Conservation (phyloP, 2,329 filamentous ascomycete genomes). For the Huntiella decipiens region DNA sequence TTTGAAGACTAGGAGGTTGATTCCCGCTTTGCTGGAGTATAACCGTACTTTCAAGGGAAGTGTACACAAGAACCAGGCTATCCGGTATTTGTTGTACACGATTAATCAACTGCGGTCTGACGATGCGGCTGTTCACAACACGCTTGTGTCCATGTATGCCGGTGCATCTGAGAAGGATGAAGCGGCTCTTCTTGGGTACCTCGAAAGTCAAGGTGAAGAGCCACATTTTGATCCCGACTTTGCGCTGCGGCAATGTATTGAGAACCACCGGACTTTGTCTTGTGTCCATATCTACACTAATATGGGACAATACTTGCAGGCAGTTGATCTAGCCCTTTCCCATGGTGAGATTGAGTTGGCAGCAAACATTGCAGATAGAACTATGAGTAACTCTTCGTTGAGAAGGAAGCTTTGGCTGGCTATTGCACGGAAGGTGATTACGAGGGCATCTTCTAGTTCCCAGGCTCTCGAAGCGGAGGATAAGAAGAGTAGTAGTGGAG, state of each 20-base stretch:
- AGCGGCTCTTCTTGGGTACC: conserved; percentile 66
- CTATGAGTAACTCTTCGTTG: conserved; percentile 57
- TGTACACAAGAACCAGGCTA: conserved; percentile 65
- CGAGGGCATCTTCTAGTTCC: conserved; percentile 30
- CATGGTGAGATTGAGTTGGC: conserved; percentile 83
- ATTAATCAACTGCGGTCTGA: conserved; percentile 70
- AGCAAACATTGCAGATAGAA: conserved; percentile 69
- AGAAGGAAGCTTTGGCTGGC: conserved; percentile 92
- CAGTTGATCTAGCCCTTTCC: conserved; percentile 78
- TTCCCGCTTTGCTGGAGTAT: conserved; percentile 86
- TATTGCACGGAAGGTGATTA: conserved; percentile 86
- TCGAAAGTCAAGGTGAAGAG: conserved; percentile 75
- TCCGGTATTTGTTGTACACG: conserved; percentile 82
- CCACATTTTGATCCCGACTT: conserved; percentile 89
- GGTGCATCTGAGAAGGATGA: conserved; percentile 71
- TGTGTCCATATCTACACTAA: conserved; percentile 95
- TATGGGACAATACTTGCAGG: conserved; percentile 87
- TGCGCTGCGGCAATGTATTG: conserved; percentile 83
- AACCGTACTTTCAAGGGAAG: conserved; percentile 57
- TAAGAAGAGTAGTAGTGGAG: neutral
- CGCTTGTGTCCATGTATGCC: conserved; percentile 87
- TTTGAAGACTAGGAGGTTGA: conserved; percentile 69
- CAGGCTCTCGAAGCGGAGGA: neutral
- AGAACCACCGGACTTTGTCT: conserved; percentile 78
- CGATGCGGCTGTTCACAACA: conserved; percentile 85